Percentiles rank a stretch among this genome's conserved stretches.
These are phyloP conservation scores for Fusarium paranaense DNA, from an alignment of 2,329 filamentous ascomycete species.

Conservation along the genomic window DNA sequence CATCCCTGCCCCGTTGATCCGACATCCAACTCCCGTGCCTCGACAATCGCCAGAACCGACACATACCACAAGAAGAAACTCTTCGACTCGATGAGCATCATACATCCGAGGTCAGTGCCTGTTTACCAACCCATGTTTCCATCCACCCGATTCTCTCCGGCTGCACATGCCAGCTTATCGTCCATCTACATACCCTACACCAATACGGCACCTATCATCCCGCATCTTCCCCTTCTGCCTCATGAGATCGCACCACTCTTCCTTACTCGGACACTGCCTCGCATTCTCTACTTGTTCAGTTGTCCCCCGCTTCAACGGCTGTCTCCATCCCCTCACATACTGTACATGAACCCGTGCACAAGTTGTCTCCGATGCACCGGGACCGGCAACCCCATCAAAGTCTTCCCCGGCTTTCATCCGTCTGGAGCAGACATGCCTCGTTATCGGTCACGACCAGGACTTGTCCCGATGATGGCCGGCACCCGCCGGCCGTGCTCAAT, in stretches of 20 bases:
- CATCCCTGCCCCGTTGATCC: background rate
- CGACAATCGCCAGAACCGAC: background rate
- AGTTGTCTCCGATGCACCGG: slow-evolving; percentile 8
- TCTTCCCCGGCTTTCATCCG: slow-evolving; percentile 15
- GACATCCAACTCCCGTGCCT: slow-evolving; percentile 1
- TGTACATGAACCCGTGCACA: slow-evolving; percentile 1
- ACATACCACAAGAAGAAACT: slow-evolving; percentile 5
- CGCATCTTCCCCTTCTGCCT: slow-evolving; percentile 3
- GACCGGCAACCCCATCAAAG: background rate
- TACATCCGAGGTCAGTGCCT: slow-evolving; percentile 5
- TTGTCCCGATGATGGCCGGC: background rate
- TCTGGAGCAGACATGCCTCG: background rate
- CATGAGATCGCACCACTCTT: slow-evolving; percentile 1
- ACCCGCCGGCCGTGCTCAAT: background rate
- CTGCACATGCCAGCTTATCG: slow-evolving; percentile 18
- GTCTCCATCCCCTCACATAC: slow-evolving; percentile 13
- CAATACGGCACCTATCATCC: background rate
- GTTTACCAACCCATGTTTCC: slow-evolving; percentile 8
- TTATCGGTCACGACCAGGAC: background rate
- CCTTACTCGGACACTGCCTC: background rate
- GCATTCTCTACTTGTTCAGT: background rate
- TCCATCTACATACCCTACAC: slow-evolving; percentile 28
- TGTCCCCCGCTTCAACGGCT: background rate
- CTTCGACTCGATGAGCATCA: slow-evolving; percentile 5
- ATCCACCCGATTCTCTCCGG: slow-evolving; percentile 41